Conservation (phyloP, 2,329 filamentous ascomycete species). For the Colletotrichum agaves region DNA sequence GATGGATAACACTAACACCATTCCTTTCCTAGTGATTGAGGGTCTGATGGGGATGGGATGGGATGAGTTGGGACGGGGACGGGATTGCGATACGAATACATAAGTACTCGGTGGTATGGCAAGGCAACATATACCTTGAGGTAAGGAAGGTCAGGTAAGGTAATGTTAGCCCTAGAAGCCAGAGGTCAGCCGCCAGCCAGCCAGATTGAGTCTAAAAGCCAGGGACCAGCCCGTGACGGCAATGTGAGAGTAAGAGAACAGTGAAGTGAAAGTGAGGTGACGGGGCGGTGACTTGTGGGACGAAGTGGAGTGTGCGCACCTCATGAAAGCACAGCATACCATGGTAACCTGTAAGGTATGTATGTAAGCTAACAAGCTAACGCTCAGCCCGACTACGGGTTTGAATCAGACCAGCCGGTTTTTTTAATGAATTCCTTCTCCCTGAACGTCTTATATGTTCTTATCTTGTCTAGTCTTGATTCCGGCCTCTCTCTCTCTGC, state of each 20-base stretch:
- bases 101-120: too few species aligned
- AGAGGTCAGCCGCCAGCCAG: too few species aligned
- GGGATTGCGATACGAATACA: neutral
- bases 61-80: neutral
- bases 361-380: neutral
- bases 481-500: neutral
- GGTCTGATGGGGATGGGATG: neutral
- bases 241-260: too few species aligned
- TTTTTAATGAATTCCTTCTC: neutral
- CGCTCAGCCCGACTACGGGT: neutral
- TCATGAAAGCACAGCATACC: neutral
- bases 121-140: too few species aligned
- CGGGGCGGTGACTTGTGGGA: neutral
- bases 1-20: conserved; percentile 5
- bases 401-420: neutral
- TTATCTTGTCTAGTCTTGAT: neutral
- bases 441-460: neutral
- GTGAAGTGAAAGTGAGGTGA: neutral
- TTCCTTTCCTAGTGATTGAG: too few species aligned
- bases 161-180: too few species aligned
- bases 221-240: too few species aligned
- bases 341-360: neutral
- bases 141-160: too few species aligned
- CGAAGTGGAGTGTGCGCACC: conserved; percentile 3
- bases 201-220: too few species aligned